phyloP scores from a whole-genome alignment of 2,329 filamentous ascomycete genomes.

The Neopestalotiopsis sp. region DNA sequence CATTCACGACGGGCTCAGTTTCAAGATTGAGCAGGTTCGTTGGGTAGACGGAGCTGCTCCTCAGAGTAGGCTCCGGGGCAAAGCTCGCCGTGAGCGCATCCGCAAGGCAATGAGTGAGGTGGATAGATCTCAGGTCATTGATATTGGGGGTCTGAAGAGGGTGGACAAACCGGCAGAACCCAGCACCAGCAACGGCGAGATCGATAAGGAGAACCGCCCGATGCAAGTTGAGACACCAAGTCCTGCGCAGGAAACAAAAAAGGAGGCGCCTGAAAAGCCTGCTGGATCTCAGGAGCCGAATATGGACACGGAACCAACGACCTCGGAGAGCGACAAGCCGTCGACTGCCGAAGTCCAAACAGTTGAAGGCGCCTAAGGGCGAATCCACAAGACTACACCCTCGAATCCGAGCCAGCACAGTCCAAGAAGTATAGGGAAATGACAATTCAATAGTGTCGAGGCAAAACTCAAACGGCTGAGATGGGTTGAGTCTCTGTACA shows the following conservation, averaged over 20 bases:
- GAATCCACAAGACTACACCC: background rate
- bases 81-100: conserved; percentile 62
- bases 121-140: conserved; percentile 43
- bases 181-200: conserved; percentile 24
- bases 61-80: conserved; percentile 61
- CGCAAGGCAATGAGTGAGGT: conserved; percentile 60
- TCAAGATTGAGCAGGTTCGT: conserved; percentile 79
- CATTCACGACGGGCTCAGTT: conserved; percentile 86
- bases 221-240: background rate
- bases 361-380: background rate
- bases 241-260: background rate
- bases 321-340: background rate
- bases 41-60: conserved; percentile 80
- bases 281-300: conserved; percentile 1
- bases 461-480: background rate
- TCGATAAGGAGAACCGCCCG: conserved; percentile 55
- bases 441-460: too few relatives aligned
- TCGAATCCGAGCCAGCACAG: background rate
- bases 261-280: background rate
- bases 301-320: conserved; percentile 1
- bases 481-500: background rate
- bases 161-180: conserved; percentile 35
- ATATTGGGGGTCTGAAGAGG: conserved; percentile 37
- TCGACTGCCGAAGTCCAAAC: background rate
- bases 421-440: background rate